Evolutionary conservation across 192 early-diverging fungal genomes (phyloP).

Genomic region (Spinellus fusiger): DNA sequence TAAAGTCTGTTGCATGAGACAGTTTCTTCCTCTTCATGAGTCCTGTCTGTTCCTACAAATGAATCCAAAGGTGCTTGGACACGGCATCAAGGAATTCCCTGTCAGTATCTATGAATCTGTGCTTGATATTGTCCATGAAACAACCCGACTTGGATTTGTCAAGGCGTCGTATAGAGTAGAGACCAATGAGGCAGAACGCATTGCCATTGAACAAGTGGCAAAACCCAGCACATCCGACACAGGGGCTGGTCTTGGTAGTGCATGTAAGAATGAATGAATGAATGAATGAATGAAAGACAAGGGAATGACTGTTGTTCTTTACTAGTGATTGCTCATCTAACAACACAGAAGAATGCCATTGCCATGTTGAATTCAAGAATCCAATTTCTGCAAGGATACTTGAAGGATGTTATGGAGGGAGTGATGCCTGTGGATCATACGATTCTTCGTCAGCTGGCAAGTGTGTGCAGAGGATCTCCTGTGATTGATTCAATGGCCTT

Average conservation of each 20-base stretch:
- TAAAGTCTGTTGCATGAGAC: background rate
- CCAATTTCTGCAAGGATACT: conserved; percentile 62
- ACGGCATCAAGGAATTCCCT: conserved; percentile 58
- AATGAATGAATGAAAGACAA: background rate
- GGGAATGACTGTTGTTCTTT: conserved; percentile 1
- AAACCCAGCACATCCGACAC: conserved; percentile 47
- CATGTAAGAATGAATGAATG: conserved; percentile 35
- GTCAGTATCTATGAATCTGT: conserved; percentile 74
- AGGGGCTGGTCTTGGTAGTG: conserved; percentile 46
- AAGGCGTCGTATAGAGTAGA: conserved; percentile 68
- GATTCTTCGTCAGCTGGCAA: conserved; percentile 70
- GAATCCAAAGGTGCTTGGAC: conserved; percentile 45
- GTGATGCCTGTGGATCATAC: conserved; percentile 61
- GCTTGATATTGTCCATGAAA: conserved; percentile 53
- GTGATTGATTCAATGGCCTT: conserved; percentile 61
- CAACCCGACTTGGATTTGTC: conserved; percentile 57
- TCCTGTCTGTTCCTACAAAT: conserved; percentile 70
- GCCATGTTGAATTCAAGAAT: conserved; percentile 74
- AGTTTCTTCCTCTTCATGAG: conserved; percentile 74
- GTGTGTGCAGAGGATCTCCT: conserved; percentile 66
- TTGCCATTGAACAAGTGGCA: conserved; percentile 84
- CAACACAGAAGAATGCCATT: conserved; percentile 73
- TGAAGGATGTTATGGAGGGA: conserved; percentile 62
- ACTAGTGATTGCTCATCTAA: conserved; percentile 63
- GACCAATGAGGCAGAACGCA: conserved; percentile 81